These are phyloP conservation scores for Cercophora samala DNA, from an alignment of 495 filamentous ascomycete genomes.

Conservation along the genomic window DNA sequence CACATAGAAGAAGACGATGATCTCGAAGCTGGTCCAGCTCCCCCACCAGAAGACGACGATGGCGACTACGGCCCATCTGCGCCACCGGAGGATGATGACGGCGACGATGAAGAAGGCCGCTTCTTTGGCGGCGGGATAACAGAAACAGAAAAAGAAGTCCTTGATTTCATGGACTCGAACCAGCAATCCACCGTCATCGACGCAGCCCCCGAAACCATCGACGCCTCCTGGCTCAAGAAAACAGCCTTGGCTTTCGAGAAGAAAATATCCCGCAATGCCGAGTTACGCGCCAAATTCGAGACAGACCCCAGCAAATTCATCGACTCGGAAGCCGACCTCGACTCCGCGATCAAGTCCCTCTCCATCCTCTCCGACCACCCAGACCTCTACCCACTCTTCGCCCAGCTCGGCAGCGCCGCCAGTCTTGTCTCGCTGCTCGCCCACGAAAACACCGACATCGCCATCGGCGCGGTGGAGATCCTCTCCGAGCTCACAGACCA, in stretches of 20 bases:
- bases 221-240: constrained; percentile 76
- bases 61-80: constrained; percentile 67
- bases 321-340: constrained; percentile 77
- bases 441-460: constrained; percentile 97
- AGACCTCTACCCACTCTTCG: constrained; percentile 80
- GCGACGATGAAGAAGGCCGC: constrained; percentile 85
- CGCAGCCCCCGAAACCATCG: constrained; percentile 68
- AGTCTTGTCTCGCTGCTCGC: constrained; percentile 78
- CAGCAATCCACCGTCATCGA: constrained; percentile 31
- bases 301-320: constrained; percentile 77
- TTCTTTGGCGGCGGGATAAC: constrained; percentile 95
- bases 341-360: constrained; percentile 82
- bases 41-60: constrained; percentile 52
- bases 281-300: constrained; percentile 84
- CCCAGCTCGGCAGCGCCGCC: constrained; percentile 68
- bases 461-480: constrained; percentile 86
- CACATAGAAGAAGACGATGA: constrained; percentile 52
- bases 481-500: constrained; percentile 92
- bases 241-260: constrained; percentile 85
- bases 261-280: constrained; percentile 88
- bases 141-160: constrained; percentile 72
- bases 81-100: constrained; percentile 62
- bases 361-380: constrained; percentile 86
- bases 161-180: constrained; percentile 73
- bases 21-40: constrained; percentile 48